Evolutionary conservation across 129 eudicot species (phyloP), one percentile per base, ranked within the genome.

Genomic region (Flaveria robusta): DNA sequence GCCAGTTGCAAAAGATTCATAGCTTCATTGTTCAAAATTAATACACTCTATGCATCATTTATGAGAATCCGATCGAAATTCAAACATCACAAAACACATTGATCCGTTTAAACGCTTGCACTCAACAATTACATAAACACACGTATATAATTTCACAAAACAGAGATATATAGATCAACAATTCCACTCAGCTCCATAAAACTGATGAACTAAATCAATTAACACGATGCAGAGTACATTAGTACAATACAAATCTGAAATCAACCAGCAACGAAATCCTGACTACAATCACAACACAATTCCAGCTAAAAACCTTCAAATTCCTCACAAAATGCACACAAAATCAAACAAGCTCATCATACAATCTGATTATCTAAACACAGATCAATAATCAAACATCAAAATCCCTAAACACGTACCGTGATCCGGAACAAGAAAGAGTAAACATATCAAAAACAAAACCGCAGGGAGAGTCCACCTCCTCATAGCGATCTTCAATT

Each of bases 351-450:
- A 46, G 45, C 58, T 74, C 34, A 52, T 8, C 34, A 45, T 19
- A 65, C 12, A 47, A 75, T 64, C 72, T 64, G 39, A n/a, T n/a
- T n/a, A n/a, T n/a, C n/a, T n/a, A n/a, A 52, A 47, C 9, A 45
- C 18, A 34, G 49, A 26, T 74, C 26, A 42, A 63, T 47, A 64
- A 47, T 16, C 3, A 26, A 27, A 64, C 9, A 22, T 46, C 26
- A 16, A 11, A 63, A 34, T 34, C 10, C 49, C 52, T 29, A 13
- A 51, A 29, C 18, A 13, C 39, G 19, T 62, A 92, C 98, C 98
- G 83, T 89, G 98, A 94, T 94, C 93, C 20, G 97, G 97, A n/a
- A 87, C 83, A 71, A 94, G 97, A 81, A 89, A 87, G 73, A 94
- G 81, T 39, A 94, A 90, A 79, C 96, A 94, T 13, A 91, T 14